Conservation (phyloP, 202 grass and related monocot genomes). For the Dendrocalamus latiflorus region DNA sequence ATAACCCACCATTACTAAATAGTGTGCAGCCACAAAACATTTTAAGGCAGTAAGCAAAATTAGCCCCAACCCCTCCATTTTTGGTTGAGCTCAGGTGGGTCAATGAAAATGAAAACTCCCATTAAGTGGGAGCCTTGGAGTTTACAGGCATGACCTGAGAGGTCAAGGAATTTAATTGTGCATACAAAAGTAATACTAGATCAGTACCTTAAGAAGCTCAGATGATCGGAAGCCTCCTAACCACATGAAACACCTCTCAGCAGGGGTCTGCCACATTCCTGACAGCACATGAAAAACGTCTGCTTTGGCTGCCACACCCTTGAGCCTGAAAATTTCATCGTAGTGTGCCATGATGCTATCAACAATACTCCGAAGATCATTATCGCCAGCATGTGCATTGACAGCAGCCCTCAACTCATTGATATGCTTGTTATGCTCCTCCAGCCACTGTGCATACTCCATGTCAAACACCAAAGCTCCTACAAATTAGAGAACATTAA, state of each 20-base stretch:
- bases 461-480: slow-evolving; percentile 84
- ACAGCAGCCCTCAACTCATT: slow-evolving; percentile 65
- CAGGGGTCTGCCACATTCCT: slow-evolving; percentile 89
- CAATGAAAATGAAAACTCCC: background rate
- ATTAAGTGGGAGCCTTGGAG: background rate
- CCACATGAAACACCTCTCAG: slow-evolving; percentile 92
- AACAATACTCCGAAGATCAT: slow-evolving; percentile 58
- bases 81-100: background rate
- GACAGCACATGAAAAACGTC: slow-evolving; percentile 89
- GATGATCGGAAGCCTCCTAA: slow-evolving; percentile 81
- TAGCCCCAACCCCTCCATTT: too few species aligned
- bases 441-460: slow-evolving; percentile 79
- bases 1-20: background rate
- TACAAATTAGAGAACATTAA: slow-evolving; percentile 37
- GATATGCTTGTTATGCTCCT: slow-evolving; percentile 73
- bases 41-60: background rate
- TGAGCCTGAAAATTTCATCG: slow-evolving; percentile 73
- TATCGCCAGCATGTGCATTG: slow-evolving; percentile 57
- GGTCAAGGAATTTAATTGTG: background rate
- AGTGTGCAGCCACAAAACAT: background rate
- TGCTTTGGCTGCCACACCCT: slow-evolving; percentile 65
- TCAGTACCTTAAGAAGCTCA: slow-evolving; percentile 75
- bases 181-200: slow-evolving; percentile 6
- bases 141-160: background rate
- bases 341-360: slow-evolving; percentile 66